Base-by-base conservation (phyloP, 1,284 basidiomycete species). In the Malassezia brasiliensis region DNA sequence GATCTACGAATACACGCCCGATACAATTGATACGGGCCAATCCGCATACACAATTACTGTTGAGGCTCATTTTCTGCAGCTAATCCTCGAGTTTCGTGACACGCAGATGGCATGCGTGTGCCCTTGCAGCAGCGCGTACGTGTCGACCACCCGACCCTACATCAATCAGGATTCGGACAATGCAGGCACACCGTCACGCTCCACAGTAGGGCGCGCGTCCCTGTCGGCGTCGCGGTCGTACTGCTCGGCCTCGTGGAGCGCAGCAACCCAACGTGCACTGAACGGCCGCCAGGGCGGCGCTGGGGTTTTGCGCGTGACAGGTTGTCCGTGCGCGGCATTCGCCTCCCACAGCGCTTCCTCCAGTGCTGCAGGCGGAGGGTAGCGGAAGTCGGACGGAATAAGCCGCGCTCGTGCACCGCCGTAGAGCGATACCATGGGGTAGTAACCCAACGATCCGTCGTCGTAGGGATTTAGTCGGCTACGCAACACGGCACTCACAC, bases 391-490 rank as follows among this genome's bases (percentile, higher is more conserved):
- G 0, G 90, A 91, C 30, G 90, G 83, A 72, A 96, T 94, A 59
- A 94, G 80, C 42, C 77, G 81, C 6, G 90, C 86, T 59, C 84
- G 82, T 1, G 89, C 94, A 51, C 86, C 85, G 60, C 90, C 91
- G 78, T 90, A 99, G 38, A 93, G 79, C 3, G 89, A 94, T 49
- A 94, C 83, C 77, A 94, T 85, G 0, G 91, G 89, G 71, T 90
- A 98, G 76, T 99, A 99, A 0, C 94, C 94, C 6, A 96, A 77
- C 17, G 85, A 85, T 10, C 94, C 94, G 74, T 99, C 94, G 76
- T 99, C 91, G 71, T 88, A 86, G 1, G 82, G 81, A 63, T 90
- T 90, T 74, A 88, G 70, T 11, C 75, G 65, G 22, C 61, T 57
- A 34, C 64, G 65, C 41, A 72, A 34, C n/a, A 68, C 59, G 11